These are phyloP conservation scores for Epichloe elymi DNA, from an alignment of 2,329 filamentous ascomycete genomes.

Conservation along the genomic window DNA sequence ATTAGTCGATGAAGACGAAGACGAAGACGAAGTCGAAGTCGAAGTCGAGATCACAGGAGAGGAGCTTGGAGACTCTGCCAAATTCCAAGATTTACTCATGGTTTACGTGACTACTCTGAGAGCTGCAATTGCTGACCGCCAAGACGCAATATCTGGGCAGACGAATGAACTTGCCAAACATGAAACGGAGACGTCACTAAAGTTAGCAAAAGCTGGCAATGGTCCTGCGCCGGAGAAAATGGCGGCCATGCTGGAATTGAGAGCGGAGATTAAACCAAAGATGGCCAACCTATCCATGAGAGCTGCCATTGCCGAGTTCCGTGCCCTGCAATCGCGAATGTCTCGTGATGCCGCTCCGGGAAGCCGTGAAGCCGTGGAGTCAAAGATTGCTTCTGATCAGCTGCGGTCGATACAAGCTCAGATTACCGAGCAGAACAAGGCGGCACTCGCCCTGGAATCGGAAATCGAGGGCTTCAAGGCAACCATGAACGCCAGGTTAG, in stretches of 20 bases:
- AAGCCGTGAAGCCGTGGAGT: constrained; percentile 51
- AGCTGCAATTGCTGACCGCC: constrained; percentile 64
- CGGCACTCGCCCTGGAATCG: constrained; percentile 37
- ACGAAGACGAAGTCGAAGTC: constrained; percentile 55
- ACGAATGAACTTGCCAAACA: constrained; percentile 62
- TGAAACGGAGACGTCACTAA: constrained; percentile 52
- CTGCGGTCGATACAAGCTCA: constrained; percentile 46
- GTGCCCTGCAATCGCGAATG: constrained; percentile 42
- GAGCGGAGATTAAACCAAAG: constrained; percentile 34
- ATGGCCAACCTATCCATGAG: constrained; percentile 51
- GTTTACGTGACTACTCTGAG: constrained; percentile 72
- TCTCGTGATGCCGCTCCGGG: constrained; percentile 11
- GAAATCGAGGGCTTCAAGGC: constrained; percentile 65
- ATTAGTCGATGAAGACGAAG: constrained; percentile 69
- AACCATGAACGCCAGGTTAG: constrained; percentile 73
- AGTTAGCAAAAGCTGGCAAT: constrained; percentile 45
- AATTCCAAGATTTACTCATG: constrained; percentile 77
- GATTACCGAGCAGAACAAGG: constrained; percentile 38
- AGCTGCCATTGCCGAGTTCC: constrained; percentile 55
- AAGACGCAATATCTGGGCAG: constrained; percentile 62
- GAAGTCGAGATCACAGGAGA: constrained; percentile 73
- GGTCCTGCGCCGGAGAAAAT: constrained; percentile 58
- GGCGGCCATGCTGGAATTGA: constrained; percentile 35
- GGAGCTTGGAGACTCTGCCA: constrained; percentile 79
- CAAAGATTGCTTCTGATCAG: constrained; percentile 49